Base-by-base conservation (phyloP, 306 rosid species). In the Urtica urens region DNA sequence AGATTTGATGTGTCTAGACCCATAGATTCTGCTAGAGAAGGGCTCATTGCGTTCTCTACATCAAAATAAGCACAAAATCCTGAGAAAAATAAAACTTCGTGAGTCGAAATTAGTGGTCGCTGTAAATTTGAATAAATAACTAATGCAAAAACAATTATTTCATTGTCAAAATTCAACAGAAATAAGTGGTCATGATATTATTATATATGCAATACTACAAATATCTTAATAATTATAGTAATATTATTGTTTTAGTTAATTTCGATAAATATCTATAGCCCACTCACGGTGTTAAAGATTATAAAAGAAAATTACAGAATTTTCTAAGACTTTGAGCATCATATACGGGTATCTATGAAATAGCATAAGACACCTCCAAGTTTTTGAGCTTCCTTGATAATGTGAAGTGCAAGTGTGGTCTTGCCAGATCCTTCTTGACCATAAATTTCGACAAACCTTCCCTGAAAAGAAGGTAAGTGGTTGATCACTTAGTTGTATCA, bases 11-110 rank as follows among this genome's bases (percentile, higher is more conserved):
- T 72, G 65, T 80, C 65, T 55, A 88, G 55, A 39, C 96, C 96
- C 66, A 88, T 83, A 13, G 93, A 68, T 68, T 88, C 81, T 39
- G 79, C 81, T 63, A 83, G 90, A 47, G 81, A 67, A 62, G 51
- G 72, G 63, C 83, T 90, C 75, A 83, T 48, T 14, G 83, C 88
- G 76, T 84, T 74, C 70, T 88, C 96, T 54, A 58, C 94, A 53
- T 88, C 96, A 67, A 88, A 77, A 78, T 72, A 81, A 46, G 90
- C 95, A 68, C 97, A 88, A 66, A 58, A 70, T 43, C 96, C 95
- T 81, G 83, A 73, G 61, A 47, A 64, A 51, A 28, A 62, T 16
- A 38, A 51, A 49, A 33, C 30, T 0, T 59, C 29, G 21, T 14
- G 4, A 59, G 46, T 14, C 10, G 17, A 16, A 41, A 23, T 38